Percentiles rank a stretch among this genome's conserved stretches.
Conservation (phyloP, 2,329 filamentous ascomycete genomes). For the Onygena corvina region DNA sequence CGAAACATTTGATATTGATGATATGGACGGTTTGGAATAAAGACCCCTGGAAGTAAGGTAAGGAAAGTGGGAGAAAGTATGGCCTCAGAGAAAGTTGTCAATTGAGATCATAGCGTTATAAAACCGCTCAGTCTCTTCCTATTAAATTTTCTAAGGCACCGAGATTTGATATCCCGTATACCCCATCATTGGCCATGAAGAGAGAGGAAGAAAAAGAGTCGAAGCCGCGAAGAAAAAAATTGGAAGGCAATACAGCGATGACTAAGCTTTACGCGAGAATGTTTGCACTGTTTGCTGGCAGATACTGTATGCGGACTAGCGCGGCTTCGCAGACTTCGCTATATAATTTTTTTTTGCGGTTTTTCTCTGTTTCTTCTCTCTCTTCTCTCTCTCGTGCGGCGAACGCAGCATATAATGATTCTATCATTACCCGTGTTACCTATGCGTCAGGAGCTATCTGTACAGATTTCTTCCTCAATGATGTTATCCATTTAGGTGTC, state of each 20-base stretch:
- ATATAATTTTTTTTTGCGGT: slow-evolving; percentile 6
- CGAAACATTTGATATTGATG: too few relatives aligned
- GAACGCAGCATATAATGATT: slow-evolving; percentile 50
- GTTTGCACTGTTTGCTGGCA: neutral
- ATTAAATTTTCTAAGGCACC: slow-evolving; percentile 13
- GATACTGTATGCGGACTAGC: neutral
- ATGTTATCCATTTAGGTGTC: slow-evolving; percentile 55
- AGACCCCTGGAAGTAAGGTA: neutral
- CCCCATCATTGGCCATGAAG: slow-evolving; percentile 14
- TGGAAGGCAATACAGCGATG: neutral
- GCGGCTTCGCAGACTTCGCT: neutral
- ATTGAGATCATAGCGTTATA: slow-evolving; percentile 14
- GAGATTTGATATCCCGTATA: slow-evolving; percentile 7
- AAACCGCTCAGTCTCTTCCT: slow-evolving; percentile 15
- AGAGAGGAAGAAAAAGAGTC: neutral
- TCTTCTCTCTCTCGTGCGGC: slow-evolving; percentile 65
- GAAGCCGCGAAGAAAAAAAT: neutral
- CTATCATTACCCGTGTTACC: slow-evolving; percentile 63
- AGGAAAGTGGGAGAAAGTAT: neutral
- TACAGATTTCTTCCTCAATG: slow-evolving; percentile 20
- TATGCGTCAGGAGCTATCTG: slow-evolving; percentile 44
- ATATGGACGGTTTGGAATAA: too few relatives aligned
- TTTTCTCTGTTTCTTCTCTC: slow-evolving; percentile 29
- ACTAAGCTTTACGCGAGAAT: neutral
- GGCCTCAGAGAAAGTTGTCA: slow-evolving; percentile 15